Evolutionary conservation across 176 grass and related monocot genomes (phyloP).

Genomic region (Dendrocalamus sinicus): DNA sequence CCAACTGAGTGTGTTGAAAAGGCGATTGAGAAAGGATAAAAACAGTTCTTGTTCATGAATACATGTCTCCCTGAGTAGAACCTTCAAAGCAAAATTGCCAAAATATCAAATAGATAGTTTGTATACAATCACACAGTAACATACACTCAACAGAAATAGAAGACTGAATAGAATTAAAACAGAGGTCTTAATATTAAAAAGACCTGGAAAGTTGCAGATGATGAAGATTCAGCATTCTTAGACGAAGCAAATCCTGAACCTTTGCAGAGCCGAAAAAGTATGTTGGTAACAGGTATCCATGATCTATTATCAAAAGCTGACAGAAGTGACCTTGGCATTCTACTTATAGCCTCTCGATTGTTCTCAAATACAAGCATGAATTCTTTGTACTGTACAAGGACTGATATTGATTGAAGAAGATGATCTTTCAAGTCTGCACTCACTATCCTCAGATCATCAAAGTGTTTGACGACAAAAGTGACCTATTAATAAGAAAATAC

Average conservation of each 20-base stretch:
- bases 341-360: constrained; percentile 73
- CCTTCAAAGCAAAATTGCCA: constrained; percentile 51
- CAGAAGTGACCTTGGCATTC: constrained; percentile 71
- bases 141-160: constrained; percentile 9
- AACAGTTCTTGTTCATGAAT: constrained; percentile 76
- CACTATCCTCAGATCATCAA: constrained; percentile 76
- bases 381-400: constrained; percentile 81
- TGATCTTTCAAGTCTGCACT: constrained; percentile 82
- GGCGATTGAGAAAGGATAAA: constrained; percentile 75
- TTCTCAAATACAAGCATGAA: constrained; percentile 87
- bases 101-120: constrained; percentile 26
- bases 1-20: constrained; percentile 93
- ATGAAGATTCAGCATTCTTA: constrained; percentile 71
- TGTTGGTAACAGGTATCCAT: constrained; percentile 87
- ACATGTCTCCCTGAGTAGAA: constrained; percentile 72
- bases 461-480: constrained; percentile 82
- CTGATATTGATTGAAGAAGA: constrained; percentile 85
- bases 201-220: constrained; percentile 80
- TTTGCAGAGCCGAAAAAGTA: constrained; percentile 78
- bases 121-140: background rate
- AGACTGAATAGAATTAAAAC: background rate
- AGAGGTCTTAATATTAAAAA: background rate
- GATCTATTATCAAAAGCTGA: constrained; percentile 88
- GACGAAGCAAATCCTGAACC: constrained; percentile 78
- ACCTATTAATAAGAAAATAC: constrained; percentile 53